A percentile compares a stretch with the other conserved stretches of the same genome.
phyloP scores from a whole-genome alignment of 1,139 yeast genomes.

The Candida sojae region DNA sequence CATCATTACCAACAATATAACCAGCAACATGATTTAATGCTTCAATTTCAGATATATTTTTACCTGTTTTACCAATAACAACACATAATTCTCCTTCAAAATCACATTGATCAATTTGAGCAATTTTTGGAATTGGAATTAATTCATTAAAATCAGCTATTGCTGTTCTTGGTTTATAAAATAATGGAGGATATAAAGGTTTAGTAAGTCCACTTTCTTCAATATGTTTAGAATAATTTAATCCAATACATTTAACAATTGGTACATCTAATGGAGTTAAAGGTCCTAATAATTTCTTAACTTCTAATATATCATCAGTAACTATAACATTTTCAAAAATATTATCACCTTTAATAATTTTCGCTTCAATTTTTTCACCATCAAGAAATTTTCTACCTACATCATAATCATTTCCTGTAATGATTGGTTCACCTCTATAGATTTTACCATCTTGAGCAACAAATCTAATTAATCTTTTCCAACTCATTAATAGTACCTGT shows the following conservation, averaged over 20 bases:
- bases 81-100: constrained; percentile 57
- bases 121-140: constrained; percentile 44
- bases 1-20: constrained; percentile 55
- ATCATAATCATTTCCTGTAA: constrained; percentile 14
- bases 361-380: constrained; percentile 25
- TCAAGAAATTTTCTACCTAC: constrained; percentile 14
- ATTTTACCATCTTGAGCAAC: constrained; percentile 18
- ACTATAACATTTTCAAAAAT: constrained; percentile 36
- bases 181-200: constrained; percentile 51
- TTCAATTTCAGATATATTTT: constrained; percentile 39
- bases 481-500: constrained; percentile 9
- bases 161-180: constrained; percentile 46
- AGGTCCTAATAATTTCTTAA: constrained; percentile 39
- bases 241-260: constrained; percentile 39
- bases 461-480: constrained; percentile 19
- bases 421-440: constrained; percentile 17
- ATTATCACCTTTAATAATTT: constrained; percentile 38
- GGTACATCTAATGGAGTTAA: constrained; percentile 31
- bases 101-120: constrained; percentile 42
- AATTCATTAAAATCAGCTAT: constrained; percentile 38
- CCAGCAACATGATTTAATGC: constrained; percentile 53
- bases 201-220: constrained; percentile 27
- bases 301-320: constrained; percentile 32
- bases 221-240: constrained; percentile 36
- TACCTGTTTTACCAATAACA: constrained; percentile 52